Base-by-base conservation (phyloP, 768 basidiomycete species). In the Suillus tomentosus region DNA sequence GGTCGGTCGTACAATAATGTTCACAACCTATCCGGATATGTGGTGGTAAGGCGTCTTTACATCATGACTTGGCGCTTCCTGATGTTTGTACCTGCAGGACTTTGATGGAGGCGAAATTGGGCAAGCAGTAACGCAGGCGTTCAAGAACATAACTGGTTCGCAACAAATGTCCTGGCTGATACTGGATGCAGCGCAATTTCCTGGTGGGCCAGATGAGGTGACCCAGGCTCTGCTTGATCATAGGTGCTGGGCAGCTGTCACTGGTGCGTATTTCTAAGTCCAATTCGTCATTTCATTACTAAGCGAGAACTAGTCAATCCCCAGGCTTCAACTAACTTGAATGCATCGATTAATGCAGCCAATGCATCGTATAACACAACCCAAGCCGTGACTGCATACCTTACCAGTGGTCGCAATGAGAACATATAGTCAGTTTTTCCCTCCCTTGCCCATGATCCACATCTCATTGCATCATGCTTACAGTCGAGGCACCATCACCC, bases 81-180 rank as follows among this genome's bases (percentile, higher is more conserved):
- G 13, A 34, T 27, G 15, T 7, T 8, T 54, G 2, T 55, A 62
- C 17, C 7, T 22, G 54, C 34, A 88, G 86, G 87, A 89, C 68
- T 88, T 88, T 65, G 88, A 89, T 48, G 86, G 84, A 7, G 82
- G 78, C 2, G 54, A 77, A 17, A 76, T 89, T 8, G 87, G 88
- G 8, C 76, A 79, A 55, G 72, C 72, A 1, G 80, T 89, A 19
- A 75, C 75, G 0, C 68, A 78, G 66, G 77, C 77, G 1, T 71
- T 86, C 56, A 73, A 74, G 19, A 70, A 56, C 36, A 62, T 75
- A 8, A 69, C 73, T 0, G 71, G 76, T 24, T 15, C 59, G 15
- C 70, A 77, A 8, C 76, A 78, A 47, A 68, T 88, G 1, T 76
- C 79, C 4, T 90, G 86, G 87, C 70, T 72, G 8, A 69, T 79